Conservation (phyloP, 1,284 basidiomycete genomes). For the Anthracocystis walkeri region DNA sequence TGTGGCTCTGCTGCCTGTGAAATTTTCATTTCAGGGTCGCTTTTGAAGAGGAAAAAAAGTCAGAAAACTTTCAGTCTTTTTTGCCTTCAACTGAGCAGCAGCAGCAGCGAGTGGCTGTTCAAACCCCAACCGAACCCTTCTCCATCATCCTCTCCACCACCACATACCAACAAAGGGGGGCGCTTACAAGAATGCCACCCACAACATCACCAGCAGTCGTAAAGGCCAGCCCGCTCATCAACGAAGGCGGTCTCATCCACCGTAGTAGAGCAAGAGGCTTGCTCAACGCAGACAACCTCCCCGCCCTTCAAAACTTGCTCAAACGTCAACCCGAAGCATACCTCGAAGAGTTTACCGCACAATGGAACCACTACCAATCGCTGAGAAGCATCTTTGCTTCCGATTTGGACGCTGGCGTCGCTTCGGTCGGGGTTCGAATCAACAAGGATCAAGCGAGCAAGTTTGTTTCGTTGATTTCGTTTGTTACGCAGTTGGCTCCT, state of each 20-base stretch:
- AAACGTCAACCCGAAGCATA: conserved; percentile 90
- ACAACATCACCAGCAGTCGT: conserved; percentile 43
- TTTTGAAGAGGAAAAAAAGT: conserved; percentile 1
- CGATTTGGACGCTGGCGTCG: conserved; percentile 47
- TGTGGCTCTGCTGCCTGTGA: conserved; percentile 1
- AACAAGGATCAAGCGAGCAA: conserved; percentile 62
- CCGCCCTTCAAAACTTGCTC: conserved; percentile 90
- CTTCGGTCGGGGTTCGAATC: conserved; percentile 37
- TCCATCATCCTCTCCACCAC: conserved; percentile 10
- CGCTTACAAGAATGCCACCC: conserved; percentile 23
- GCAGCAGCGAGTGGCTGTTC: background rate
- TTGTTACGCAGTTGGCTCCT: conserved; percentile 74
- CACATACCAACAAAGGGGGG: background rate
- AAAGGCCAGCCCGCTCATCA: conserved; percentile 53
- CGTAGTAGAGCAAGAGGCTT: conserved; percentile 66
- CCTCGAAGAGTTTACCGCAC: conserved; percentile 96
- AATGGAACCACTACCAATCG: conserved; percentile 96
- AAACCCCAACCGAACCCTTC: background rate
- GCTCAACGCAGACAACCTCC: conserved; percentile 72
- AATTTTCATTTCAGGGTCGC: conserved; percentile 19
- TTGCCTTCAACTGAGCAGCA: background rate
- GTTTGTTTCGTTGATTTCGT: conserved; percentile 61
- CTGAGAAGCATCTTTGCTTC: conserved; percentile 82
- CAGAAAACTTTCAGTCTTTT: conserved; percentile 7
- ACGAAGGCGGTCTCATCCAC: conserved; percentile 61